These are phyloP conservation scores for Catenaria anguillulae DNA, from an alignment of 371 early-diverging fungal species.

Conservation along the genomic window DNA sequence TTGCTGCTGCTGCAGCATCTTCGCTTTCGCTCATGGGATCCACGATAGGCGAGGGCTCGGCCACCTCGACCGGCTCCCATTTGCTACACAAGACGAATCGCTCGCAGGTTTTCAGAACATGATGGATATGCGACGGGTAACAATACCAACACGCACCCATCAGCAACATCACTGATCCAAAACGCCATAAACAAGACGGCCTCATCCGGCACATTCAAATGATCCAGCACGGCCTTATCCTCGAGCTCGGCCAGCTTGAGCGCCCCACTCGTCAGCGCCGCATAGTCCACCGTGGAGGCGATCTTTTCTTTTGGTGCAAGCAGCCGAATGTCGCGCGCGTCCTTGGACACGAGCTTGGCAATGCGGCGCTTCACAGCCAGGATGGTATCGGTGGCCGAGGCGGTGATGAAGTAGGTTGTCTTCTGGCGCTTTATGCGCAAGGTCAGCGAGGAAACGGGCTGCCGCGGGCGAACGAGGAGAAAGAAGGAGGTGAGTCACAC, in stretches of 20 bases:
- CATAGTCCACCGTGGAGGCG: not conserved
- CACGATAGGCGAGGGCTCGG: not conserved
- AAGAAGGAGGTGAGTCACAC: too few species aligned
- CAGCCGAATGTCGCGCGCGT: constrained; percentile 4
- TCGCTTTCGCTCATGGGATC: not conserved
- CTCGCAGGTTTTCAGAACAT: too few species aligned
- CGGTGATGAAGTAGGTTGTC: constrained; percentile 5
- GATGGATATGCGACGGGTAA: not conserved
- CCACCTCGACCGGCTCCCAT: not conserved
- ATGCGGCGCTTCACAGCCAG: not conserved
- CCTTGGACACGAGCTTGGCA: not conserved
- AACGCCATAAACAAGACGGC: constrained; percentile 3
- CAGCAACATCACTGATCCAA: constrained; percentile 3
- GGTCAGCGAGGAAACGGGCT: not conserved
- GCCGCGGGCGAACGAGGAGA: too few species aligned
- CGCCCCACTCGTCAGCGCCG: not conserved
- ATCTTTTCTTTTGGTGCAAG: constrained; percentile 8
- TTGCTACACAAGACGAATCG: too few species aligned
- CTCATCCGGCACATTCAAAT: constrained; percentile 5
- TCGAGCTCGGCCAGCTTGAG: constrained; percentile 8
- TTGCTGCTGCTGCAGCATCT: too few species aligned
- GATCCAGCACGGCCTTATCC: constrained; percentile 9
- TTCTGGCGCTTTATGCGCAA: constrained; percentile 9
- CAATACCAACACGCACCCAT: not conserved
- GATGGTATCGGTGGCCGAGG: constrained; percentile 5